phyloP scores from a whole-genome alignment of 2,329 filamentous ascomycete genomes.

The Pseudomassariella vexata region DNA sequence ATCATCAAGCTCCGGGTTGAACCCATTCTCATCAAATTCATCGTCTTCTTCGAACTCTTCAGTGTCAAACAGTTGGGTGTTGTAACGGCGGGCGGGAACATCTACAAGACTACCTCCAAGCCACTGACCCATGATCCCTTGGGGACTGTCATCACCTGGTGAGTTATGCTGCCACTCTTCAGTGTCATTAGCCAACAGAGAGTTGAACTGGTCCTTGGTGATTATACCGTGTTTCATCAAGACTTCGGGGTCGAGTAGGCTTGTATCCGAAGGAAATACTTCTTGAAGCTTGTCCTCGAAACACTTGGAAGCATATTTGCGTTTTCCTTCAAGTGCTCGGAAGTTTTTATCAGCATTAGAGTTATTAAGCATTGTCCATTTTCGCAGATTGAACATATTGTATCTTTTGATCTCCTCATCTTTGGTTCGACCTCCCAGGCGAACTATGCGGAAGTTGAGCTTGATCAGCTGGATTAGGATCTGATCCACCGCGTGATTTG shows the following conservation, averaged over 20 bases:
- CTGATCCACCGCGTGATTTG: constrained; percentile 87
- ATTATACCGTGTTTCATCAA: constrained; percentile 54
- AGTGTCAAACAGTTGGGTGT: constrained; percentile 19
- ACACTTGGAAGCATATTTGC: constrained; percentile 20
- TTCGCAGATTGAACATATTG: constrained; percentile 59
- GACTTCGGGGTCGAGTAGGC: constrained; percentile 47
- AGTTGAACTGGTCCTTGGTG: constrained; percentile 56
- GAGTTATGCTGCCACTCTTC: constrained; percentile 21
- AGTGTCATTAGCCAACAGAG: constrained; percentile 41
- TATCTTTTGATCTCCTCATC: constrained; percentile 59
- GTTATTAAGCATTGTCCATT: constrained; percentile 12
- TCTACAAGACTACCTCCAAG: constrained; percentile 45
- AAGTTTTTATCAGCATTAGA: constrained; percentile 18
- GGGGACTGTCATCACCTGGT: constrained; percentile 12
- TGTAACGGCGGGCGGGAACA: constrained; percentile 10
- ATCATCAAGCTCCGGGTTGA: constrained; percentile 33
- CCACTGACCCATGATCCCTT: constrained; percentile 45
- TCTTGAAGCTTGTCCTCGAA: constrained; percentile 35
- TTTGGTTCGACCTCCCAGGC: constrained; percentile 61
- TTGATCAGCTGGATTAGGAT: constrained; percentile 58
- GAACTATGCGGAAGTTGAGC: constrained; percentile 48
- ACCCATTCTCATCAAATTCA: constrained; percentile 51
- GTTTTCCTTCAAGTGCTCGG: constrained; percentile 18
- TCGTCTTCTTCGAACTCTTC: constrained; percentile 43
- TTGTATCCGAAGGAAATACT: constrained; percentile 29